Percentiles rank a stretch among this genome's conserved stretches.
These are phyloP conservation scores for Calonectria naviculata DNA, from an alignment of 2,329 filamentous ascomycete species.

Conservation along the genomic window DNA sequence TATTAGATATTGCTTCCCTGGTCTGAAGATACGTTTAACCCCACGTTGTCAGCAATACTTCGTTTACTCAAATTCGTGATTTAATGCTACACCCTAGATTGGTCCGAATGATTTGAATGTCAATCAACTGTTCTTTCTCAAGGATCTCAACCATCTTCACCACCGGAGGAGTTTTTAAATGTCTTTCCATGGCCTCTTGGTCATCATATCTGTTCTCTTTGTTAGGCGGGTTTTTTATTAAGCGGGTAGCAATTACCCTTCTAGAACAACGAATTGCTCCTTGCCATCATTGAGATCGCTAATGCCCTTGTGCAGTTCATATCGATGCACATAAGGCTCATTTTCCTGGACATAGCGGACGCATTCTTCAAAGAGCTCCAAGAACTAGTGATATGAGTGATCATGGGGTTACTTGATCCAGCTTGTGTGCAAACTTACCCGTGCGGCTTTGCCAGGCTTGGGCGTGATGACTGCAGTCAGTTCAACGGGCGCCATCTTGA, in stretches of 20 bases:
- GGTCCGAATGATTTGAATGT: conserved; percentile 33
- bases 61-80: not conserved
- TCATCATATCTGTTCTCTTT: conserved; percentile 32
- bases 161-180: conserved; percentile 33
- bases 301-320: conserved; percentile 38
- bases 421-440: conserved; percentile 22
- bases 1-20: no score
- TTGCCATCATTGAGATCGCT: conserved; percentile 34
- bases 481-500: conserved; percentile 34
- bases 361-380: conserved; percentile 37
- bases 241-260: conserved; percentile 31
- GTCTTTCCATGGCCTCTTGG: conserved; percentile 35
- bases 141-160: conserved; percentile 31
- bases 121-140: conserved; percentile 28
- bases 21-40: no score
- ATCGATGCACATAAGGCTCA: conserved; percentile 40
- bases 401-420: not conserved
- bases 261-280: conserved; percentile 38
- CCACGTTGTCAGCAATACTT: not conserved
- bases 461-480: conserved; percentile 42
- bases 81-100: conserved; percentile 25
- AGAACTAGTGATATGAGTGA: conserved; percentile 25
- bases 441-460: conserved; percentile 38
- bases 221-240: not conserved
- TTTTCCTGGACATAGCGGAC: conserved; percentile 34